phyloP scores from a whole-genome alignment of 257 asterid species.

The Scutellaria barbata region DNA sequence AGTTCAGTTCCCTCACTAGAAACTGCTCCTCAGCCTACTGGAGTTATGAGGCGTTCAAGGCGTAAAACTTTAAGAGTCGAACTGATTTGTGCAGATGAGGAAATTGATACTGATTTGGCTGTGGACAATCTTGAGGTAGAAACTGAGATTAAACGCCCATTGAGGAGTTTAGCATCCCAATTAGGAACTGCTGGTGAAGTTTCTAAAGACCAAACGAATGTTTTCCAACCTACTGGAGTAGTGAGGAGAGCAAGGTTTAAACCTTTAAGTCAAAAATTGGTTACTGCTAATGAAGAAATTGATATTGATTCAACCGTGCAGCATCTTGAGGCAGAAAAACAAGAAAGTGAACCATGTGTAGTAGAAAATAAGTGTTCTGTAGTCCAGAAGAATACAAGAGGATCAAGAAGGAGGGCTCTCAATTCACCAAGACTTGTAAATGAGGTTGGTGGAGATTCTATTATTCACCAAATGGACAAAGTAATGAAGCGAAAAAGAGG shows the following conservation, averaged over 20 bases:
- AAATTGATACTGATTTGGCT: conserved; percentile 6
- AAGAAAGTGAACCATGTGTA: conserved; percentile 23
- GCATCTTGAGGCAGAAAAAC: conserved; percentile 32
- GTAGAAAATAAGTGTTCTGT: conserved; percentile 27
- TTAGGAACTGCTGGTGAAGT: conserved; percentile 29
- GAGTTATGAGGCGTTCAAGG: conserved; percentile 37
- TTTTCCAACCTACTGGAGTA: conserved; percentile 27
- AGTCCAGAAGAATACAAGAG: conserved; percentile 35
- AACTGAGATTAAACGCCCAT: conserved; percentile 10
- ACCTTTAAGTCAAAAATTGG: conserved; percentile 7
- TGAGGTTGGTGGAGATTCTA: conserved; percentile 32
- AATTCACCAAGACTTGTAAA: conserved; percentile 22
- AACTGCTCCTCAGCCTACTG: conserved; percentile 26
- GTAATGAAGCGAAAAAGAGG: conserved; percentile 33
- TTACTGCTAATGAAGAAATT: conserved; percentile 22
- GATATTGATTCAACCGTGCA: conserved; percentile 11
- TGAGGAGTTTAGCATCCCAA: conserved; percentile 30
- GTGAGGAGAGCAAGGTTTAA: conserved; percentile 38
- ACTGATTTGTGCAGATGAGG: conserved; percentile 22
- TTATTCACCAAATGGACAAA: conserved; percentile 31
- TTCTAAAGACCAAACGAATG: conserved; percentile 31
- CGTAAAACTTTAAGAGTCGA: conserved; percentile 22
- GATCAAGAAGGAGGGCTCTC: conserved; percentile 50
- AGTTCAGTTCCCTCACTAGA: conserved; percentile 32
- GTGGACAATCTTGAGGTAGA: conserved; percentile 26